phyloP scores from a whole-genome alignment of 768 basidiomycete species.

The Dacryopinax primogenitus region DNA sequence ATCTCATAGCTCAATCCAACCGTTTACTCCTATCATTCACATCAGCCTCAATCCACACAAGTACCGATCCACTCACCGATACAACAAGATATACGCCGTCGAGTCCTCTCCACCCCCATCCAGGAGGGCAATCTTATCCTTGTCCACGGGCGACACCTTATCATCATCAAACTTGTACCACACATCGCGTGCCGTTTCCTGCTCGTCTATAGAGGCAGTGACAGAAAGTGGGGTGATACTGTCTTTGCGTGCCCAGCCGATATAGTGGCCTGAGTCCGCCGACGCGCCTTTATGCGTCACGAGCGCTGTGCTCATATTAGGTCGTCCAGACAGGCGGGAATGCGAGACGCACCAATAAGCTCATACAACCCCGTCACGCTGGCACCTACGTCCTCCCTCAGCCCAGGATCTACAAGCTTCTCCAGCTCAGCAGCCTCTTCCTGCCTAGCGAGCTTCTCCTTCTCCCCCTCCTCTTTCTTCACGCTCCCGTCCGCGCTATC shows the following conservation, averaged over 20 bases:
- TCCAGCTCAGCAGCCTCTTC: conserved; percentile 52
- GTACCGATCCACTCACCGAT: conserved; percentile 32
- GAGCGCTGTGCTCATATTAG: conserved; percentile 42
- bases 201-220: conserved; percentile 28
- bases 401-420: conserved; percentile 45
- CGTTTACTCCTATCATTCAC: background rate
- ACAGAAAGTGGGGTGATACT: conserved; percentile 42
- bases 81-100: conserved; percentile 78
- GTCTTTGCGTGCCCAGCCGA: conserved; percentile 76
- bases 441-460: conserved; percentile 26
- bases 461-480: conserved; percentile 23
- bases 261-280: conserved; percentile 93
- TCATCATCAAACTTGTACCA: conserved; percentile 97
- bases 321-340: background rate
- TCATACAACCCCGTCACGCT: conserved; percentile 81
- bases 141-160: conserved; percentile 70
- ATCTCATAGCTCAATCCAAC: background rate
- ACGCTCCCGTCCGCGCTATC: conserved; percentile 21
- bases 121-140: conserved; percentile 68
- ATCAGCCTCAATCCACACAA: background rate
- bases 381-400: conserved; percentile 56
- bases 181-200: conserved; percentile 46
- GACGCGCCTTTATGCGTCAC: conserved; percentile 94
- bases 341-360: conserved; percentile 54
- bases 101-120: conserved; percentile 92